These are phyloP conservation scores for Trichocomaceae sp. DNA, from an alignment of 2,329 filamentous ascomycete genomes.

Conservation along the genomic window DNA sequence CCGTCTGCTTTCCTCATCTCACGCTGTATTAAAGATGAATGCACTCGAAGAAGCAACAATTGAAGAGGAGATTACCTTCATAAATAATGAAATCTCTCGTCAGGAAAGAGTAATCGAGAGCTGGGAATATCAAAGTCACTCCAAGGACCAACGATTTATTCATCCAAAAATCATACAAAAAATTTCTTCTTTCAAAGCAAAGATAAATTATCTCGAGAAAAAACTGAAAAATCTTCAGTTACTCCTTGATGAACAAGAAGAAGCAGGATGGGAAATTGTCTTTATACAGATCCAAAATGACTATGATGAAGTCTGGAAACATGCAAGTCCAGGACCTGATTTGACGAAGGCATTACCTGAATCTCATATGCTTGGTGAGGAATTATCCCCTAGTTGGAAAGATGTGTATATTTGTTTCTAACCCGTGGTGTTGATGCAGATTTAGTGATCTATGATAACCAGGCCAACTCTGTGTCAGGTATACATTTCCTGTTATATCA, in stretches of 20 bases:
- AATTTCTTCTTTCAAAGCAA: not conserved
- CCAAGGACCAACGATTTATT: not conserved
- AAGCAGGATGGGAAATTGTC: slow-evolving; percentile 6
- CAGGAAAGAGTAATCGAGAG: not conserved
- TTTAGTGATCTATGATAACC: not conserved
- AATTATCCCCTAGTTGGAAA: not conserved
- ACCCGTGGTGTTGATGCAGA: not conserved
- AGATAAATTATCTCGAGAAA: not conserved
- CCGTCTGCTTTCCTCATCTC: too few species aligned
- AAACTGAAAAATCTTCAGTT: slow-evolving; percentile 1
- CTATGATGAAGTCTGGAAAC: slow-evolving; percentile 3
- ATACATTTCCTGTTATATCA: slow-evolving; percentile 5
- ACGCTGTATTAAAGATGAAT: not conserved
- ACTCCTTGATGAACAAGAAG: slow-evolving; percentile 3
- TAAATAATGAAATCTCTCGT: not conserved
- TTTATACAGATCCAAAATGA: slow-evolving; percentile 4
- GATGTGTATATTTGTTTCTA: not conserved
- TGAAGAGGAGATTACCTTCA: not conserved
- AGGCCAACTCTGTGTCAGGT: not conserved
- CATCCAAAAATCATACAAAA: not conserved
- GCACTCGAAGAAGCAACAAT: not conserved
- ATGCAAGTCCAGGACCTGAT: not conserved
- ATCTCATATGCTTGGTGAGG: slow-evolving; percentile 2
- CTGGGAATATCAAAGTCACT: not conserved
- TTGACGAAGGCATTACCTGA: not conserved